Percentiles rank a stretch among this genome's conserved stretches.
Conservation (phyloP, 148 eudicot species). For the Salicornia ramosissima region DNA sequence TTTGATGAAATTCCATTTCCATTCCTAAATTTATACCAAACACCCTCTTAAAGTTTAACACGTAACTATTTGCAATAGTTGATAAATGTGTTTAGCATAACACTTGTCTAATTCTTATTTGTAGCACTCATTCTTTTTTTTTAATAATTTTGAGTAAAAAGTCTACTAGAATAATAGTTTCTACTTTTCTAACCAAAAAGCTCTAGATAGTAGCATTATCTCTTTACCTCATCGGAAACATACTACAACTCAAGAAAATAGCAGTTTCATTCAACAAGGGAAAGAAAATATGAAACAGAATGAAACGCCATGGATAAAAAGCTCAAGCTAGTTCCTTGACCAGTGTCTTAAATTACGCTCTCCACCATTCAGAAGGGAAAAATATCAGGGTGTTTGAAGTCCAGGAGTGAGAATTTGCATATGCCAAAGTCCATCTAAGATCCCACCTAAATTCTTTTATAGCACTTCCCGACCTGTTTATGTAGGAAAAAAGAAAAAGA, state of each 20-base stretch:
- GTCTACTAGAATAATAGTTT: too few species aligned
- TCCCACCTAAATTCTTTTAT: not conserved
- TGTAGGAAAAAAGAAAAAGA: not conserved
- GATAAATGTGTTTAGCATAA: too few species aligned
- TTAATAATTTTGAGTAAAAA: too few species aligned
- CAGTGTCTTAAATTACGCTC: not conserved
- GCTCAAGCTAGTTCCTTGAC: not conserved
- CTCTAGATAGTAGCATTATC: too few species aligned
- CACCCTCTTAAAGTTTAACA: too few species aligned
- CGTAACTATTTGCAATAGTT: too few species aligned
- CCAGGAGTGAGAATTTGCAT: not conserved
- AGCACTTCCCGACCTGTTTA: not conserved
- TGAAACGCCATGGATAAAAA: not conserved
- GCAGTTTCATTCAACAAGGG: not conserved
- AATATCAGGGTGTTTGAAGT: not conserved
- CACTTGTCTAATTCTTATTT: too few species aligned
- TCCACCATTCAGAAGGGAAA: not conserved
- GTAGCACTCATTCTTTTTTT: too few species aligned
- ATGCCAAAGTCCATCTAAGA: not conserved
- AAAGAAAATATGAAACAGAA: not conserved
- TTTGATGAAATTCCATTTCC: too few species aligned
- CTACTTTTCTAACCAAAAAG: too few species aligned
- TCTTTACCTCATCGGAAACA: not conserved
- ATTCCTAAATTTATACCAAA: too few species aligned
- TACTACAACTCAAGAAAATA: not conserved